Percentiles rank a stretch among this genome's conserved stretches.
Conservation (phyloP, 495 filamentous ascomycete species). For the Melanomma pulvis-pyrius region DNA sequence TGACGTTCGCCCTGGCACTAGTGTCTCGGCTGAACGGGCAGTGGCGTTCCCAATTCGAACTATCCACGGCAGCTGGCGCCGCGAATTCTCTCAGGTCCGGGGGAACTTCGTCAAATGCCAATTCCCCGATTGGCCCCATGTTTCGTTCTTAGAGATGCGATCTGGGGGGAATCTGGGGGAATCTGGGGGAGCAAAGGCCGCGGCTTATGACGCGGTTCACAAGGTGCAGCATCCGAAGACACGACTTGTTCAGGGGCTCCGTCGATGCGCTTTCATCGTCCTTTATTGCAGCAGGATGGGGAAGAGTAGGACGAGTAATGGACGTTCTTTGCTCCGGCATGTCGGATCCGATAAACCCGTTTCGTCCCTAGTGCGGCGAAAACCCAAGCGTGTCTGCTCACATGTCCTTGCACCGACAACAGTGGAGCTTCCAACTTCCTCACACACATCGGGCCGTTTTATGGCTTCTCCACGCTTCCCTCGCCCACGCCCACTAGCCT, state of each 20-base stretch:
- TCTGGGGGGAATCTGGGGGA: background rate
- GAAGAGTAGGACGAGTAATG: background rate
- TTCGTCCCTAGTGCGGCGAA: background rate
- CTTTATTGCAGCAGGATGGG: background rate
- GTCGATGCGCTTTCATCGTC: background rate
- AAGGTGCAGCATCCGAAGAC: background rate
- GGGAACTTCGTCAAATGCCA: background rate
- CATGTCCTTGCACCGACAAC: background rate
- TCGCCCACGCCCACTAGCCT: background rate
- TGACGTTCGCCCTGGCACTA: background rate
- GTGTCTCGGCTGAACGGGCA: background rate
- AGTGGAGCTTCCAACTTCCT: background rate
- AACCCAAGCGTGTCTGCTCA: background rate
- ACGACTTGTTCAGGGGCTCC: no score
- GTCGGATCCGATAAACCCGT: background rate
- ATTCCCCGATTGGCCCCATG: background rate
- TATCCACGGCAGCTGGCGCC: background rate
- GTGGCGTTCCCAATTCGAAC: background rate
- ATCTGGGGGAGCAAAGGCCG: background rate
- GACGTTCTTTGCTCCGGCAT: background rate
- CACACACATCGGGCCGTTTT: background rate
- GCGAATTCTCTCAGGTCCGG: background rate
- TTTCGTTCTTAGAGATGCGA: background rate
- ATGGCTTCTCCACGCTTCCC: no score
- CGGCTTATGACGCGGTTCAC: background rate